phyloP scores from a whole-genome alignment of 495 filamentous ascomycete species.

The Halenospora varia region DNA sequence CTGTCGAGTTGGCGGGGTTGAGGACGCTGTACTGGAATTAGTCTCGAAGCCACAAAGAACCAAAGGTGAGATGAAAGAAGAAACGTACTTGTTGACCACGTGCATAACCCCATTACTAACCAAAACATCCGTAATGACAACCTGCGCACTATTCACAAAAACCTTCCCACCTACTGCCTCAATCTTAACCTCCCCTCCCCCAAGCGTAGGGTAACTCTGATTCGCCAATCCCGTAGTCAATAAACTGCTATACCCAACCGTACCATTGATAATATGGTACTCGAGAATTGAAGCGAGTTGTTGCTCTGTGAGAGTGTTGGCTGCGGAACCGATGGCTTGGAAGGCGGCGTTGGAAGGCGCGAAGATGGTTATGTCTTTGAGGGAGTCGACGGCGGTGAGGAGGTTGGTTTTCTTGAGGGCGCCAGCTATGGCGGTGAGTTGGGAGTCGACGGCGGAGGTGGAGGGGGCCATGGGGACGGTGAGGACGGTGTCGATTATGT shows the following conservation, averaged over 20 bases:
- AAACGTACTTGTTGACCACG: constrained; percentile 17
- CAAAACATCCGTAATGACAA: constrained; percentile 14
- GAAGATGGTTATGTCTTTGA: constrained; percentile 59
- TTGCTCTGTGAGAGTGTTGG: constrained; percentile 38
- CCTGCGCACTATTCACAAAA: constrained; percentile 17
- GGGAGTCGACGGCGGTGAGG: constrained; percentile 35
- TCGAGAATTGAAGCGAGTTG: constrained; percentile 45
- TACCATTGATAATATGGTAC: constrained; percentile 57
- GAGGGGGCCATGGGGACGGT: constrained; percentile 47
- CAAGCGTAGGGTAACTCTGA: constrained; percentile 37
- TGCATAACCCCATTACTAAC: constrained; percentile 22
- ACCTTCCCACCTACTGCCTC: constrained; percentile 7
- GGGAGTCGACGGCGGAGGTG: constrained; percentile 39
- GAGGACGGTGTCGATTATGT: constrained; percentile 59
- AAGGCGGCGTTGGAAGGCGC: constrained; percentile 61
- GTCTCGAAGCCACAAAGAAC: not conserved
- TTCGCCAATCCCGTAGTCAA: constrained; percentile 33
- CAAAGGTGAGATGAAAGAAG: not conserved
- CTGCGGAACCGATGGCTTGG: constrained; percentile 47
- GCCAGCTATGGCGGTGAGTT: constrained; percentile 53
- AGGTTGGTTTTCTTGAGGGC: constrained; percentile 48
- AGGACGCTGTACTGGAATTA: constrained; percentile 42
- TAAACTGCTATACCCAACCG: constrained; percentile 45
- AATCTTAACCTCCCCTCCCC: constrained; percentile 27
- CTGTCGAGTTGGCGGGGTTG: constrained; percentile 53